Base-by-base conservation (phyloP, 2,329 filamentous ascomycete species). In the Trichoderma citrinoviride region DNA sequence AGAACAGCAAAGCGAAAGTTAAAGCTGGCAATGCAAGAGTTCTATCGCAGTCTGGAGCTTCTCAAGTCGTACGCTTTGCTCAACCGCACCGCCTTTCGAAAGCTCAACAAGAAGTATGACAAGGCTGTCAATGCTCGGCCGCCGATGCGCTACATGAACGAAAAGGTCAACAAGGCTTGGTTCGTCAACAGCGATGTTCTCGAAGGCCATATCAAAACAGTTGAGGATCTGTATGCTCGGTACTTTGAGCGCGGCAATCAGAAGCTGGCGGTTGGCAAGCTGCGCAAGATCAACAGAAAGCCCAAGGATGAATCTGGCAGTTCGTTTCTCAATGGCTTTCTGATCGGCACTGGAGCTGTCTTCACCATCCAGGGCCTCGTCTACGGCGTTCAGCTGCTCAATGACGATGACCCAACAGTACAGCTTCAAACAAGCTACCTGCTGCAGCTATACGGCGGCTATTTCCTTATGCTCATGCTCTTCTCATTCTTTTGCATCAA, bases 41-140 rank as follows among this genome's bases (percentile, higher is more conserved):
- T 93, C 75, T 98, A 99, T 75, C 89, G 94, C 21, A 90, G 91
- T 0, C 82, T 99, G 15, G 95, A 99, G 74, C 81, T 98, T 52
- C 83, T 99, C 66, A 98, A 97, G 78, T 91, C 92, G 0, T 99
- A 96, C 72, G 90, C 93, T 1, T 80, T 96, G 23, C 82, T 97
- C 15, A 99, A 99, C 75, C 86, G 92, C 55, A 97, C 92, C 0
- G 95, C 93, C 0, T 98, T 98, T 73, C 89, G 93, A 37, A 99
- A 99, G 77, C 92, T 99, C 74, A 97, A 96, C 78, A 99, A 99
- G 77, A 99, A 99, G 77, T 98, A 96, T 75, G 93, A 98, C 82
- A 99, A 98, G 79, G 87, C 90, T 2, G 87, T 93, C 64, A 87
- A 93, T 70, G 89, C 92, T 46, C 85, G 90, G 12, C 92, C 92